These are phyloP conservation scores for Quercus phellos DNA, from an alignment of 331 rosid species.

Conservation along the genomic window DNA sequence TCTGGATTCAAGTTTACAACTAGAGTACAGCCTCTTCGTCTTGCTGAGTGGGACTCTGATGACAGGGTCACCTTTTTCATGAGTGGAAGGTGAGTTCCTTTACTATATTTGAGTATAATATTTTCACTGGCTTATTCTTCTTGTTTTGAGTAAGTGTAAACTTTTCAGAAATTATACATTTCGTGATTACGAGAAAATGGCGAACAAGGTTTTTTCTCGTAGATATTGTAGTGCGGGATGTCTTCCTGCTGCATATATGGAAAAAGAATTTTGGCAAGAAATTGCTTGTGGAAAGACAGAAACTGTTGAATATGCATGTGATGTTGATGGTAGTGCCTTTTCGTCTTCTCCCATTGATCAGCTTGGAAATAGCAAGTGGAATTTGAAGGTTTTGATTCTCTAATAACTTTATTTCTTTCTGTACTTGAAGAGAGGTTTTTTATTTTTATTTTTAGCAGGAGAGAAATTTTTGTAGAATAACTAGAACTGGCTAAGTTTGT, in stretches of 20 bases:
- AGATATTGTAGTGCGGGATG: conserved; percentile 77
- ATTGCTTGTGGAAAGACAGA: conserved; percentile 90
- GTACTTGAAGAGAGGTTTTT: not conserved
- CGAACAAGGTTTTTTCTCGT: conserved; percentile 80
- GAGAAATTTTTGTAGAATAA: not conserved
- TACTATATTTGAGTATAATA: not conserved
- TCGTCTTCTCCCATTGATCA: conserved; percentile 77
- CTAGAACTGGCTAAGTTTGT: not conserved
- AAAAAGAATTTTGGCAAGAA: conserved; percentile 96
- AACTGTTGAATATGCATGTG: conserved; percentile 95
- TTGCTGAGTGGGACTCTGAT: conserved; percentile 93
- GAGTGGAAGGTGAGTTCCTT: conserved; percentile 79
- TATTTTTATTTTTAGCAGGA: conserved; percentile 5
- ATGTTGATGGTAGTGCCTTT: conserved; percentile 97
- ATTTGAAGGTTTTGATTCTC: conserved; percentile 72
- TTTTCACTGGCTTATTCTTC: conserved; percentile 7
- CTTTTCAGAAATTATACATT: conserved; percentile 79
- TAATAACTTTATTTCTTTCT: conserved; percentile 12
- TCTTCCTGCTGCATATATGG: conserved; percentile 81
- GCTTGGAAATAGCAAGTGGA: conserved; percentile 95
- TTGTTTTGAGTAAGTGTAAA: conserved; percentile 31
- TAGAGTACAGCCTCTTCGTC: conserved; percentile 95
- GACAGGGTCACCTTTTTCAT: conserved; percentile 88
- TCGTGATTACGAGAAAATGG: conserved; percentile 90
- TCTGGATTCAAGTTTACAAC: conserved; percentile 92